A percentile compares a stretch with the other conserved stretches of the same genome.
These are phyloP conservation scores for Coriaria nepalensis DNA, from an alignment of 306 rosid genomes.

Conservation along the genomic window DNA sequence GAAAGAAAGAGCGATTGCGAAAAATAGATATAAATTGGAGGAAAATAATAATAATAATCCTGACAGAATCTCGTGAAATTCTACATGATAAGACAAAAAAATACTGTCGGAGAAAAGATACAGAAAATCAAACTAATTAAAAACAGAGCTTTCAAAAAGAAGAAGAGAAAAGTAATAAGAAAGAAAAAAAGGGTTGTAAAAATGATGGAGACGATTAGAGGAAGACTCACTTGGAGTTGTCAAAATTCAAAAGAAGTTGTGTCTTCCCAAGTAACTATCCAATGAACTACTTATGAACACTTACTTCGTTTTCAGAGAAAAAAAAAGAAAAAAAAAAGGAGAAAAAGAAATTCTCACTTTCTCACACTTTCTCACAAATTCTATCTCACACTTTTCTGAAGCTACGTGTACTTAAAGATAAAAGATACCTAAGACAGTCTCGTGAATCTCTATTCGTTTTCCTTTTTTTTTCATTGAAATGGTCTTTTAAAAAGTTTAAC, in stretches of 20 bases:
- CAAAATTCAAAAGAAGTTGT: constrained; percentile 33
- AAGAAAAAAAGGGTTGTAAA: constrained; percentile 13
- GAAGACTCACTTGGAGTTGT: constrained; percentile 2
- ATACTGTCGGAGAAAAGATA: not conserved
- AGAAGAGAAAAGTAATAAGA: not conserved
- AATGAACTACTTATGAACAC: too few species aligned
- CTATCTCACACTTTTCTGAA: constrained; percentile 40
- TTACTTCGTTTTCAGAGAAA: too few species aligned
- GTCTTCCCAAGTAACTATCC: too few species aligned
- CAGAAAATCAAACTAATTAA: not conserved
- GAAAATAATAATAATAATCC: constrained; percentile 4
- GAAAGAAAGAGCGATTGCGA: too few species aligned
- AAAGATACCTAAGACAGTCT: constrained; percentile 52
- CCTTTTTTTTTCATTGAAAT: constrained; percentile 4
- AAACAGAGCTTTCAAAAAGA: not conserved
- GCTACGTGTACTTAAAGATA: constrained; percentile 51
- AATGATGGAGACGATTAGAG: constrained; percentile 19
- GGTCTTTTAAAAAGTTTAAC: too few species aligned
- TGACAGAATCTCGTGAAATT: constrained; percentile 12
- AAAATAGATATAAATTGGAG: constrained; percentile 3
- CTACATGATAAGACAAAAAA: constrained; percentile 3
- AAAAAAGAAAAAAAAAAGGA: too few species aligned
- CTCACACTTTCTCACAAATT: constrained; percentile 4
- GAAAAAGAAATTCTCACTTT: too few species aligned
- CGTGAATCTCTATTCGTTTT: constrained; percentile 26